These are phyloP conservation scores for Laburnicola sp. DNA, from an alignment of 2,329 filamentous ascomycete genomes.

Conservation along the genomic window DNA sequence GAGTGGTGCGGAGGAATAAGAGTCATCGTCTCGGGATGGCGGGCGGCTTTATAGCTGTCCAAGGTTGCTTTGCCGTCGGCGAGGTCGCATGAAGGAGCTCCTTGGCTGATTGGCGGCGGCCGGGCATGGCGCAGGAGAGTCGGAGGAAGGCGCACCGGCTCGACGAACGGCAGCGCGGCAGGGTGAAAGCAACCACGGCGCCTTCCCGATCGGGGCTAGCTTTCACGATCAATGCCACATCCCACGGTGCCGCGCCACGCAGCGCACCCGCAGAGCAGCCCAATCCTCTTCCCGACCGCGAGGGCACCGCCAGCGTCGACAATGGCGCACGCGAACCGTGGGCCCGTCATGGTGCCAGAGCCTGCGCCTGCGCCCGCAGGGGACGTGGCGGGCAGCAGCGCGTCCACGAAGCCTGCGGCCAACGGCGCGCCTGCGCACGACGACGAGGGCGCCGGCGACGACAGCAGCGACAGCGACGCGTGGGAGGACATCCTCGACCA, in stretches of 20 bases:
- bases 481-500: conserved; percentile 41
- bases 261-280: conserved; percentile 20
- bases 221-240: conserved; percentile 9
- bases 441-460: conserved; percentile 29
- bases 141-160: too few relatives aligned
- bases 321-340: conserved; percentile 31
- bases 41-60: too few relatives aligned
- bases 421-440: conserved; percentile 20
- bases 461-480: conserved; percentile 34
- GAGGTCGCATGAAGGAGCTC: too few relatives aligned
- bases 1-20: too few relatives aligned
- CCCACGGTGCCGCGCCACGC: too few relatives aligned
- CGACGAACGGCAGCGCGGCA: too few relatives aligned
- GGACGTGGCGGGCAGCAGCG: conserved; percentile 22
- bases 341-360: conserved; percentile 34
- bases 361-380: conserved; percentile 22
- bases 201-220: conserved; percentile 18
- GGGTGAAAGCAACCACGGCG: too few relatives aligned
- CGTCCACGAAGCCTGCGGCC: conserved; percentile 17
- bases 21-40: too few relatives aligned
- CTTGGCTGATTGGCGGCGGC: too few relatives aligned
- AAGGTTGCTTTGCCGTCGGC: too few relatives aligned
- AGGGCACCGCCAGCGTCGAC: conserved; percentile 25
- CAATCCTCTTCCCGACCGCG: conserved; percentile 10
- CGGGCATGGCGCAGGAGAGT: too few relatives aligned